Evolutionary conservation across 495 filamentous ascomycete species (phyloP).

Genomic region (Talaromyces proteolyticus): DNA sequence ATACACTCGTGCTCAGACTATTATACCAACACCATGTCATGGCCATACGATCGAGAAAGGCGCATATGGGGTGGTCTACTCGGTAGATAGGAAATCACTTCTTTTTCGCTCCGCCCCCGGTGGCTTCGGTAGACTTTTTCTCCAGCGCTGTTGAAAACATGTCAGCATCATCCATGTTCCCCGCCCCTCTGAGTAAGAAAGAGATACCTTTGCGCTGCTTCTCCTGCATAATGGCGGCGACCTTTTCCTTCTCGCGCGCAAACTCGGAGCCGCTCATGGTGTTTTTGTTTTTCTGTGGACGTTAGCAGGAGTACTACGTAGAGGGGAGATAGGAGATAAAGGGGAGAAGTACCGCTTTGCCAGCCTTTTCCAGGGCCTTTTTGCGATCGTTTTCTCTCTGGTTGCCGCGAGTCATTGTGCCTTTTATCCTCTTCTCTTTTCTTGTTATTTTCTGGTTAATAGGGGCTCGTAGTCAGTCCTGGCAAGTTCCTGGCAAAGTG

Average conservation of each 20-base stretch:
- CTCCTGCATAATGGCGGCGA: conserved; percentile 79
- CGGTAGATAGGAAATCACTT: too few species aligned
- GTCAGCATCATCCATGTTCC: too few species aligned
- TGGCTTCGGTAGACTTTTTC: conserved; percentile 14
- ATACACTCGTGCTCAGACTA: too few species aligned
- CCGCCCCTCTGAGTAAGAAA: too few species aligned
- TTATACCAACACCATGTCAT: too few species aligned
- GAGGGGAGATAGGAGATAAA: neutral
- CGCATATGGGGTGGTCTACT: too few species aligned
- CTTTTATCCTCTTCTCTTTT: neutral
- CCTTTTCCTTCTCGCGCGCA: conserved; percentile 65
- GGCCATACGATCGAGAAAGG: too few species aligned
- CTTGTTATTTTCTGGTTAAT: neutral
- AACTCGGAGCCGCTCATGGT: conserved; percentile 59
- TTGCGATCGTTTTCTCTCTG: conserved; percentile 86
- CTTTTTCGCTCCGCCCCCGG: conserved; percentile 12
- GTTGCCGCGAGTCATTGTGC: conserved; percentile 83
- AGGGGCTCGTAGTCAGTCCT: too few species aligned
- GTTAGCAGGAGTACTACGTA: conserved; percentile 3
- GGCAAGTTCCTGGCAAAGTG: too few species aligned
- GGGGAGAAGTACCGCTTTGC: conserved; percentile 36
- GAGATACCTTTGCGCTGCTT: conserved; percentile 77
- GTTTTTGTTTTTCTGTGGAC: conserved; percentile 57
- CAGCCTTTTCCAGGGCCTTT: conserved; percentile 66
- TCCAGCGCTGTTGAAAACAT: conserved; percentile 14